A percentile compares a stretch with the other conserved stretches of the same genome.
These are phyloP conservation scores for Pleomassaria siparia DNA, from an alignment of 2,329 filamentous ascomycete species.

Conservation along the genomic window DNA sequence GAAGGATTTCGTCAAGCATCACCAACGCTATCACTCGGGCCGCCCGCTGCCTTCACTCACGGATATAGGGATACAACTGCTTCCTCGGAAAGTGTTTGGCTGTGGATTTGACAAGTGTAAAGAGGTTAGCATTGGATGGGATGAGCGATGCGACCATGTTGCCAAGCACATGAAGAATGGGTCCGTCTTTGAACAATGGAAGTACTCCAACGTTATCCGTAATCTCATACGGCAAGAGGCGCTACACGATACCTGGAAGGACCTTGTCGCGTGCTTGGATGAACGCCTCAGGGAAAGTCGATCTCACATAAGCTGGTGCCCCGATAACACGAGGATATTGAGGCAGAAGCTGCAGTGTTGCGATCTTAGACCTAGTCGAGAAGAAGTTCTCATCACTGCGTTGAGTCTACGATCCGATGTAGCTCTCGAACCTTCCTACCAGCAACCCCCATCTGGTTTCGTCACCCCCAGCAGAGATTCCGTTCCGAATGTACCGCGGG, in stretches of 20 bases:
- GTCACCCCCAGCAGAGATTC: slow-evolving; percentile 39
- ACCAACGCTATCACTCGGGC: slow-evolving; percentile 40
- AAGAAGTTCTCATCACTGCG: slow-evolving; percentile 40
- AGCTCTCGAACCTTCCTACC: slow-evolving; percentile 26
- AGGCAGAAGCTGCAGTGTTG: slow-evolving; percentile 43
- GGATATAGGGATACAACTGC: slow-evolving; percentile 36
- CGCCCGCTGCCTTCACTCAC: slow-evolving; percentile 38
- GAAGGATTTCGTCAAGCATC: slow-evolving; percentile 42
- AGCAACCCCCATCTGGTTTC: slow-evolving; percentile 36
- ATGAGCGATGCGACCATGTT: slow-evolving; percentile 42
- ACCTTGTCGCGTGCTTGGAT: slow-evolving; percentile 35
- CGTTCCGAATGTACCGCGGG: slow-evolving; percentile 33
- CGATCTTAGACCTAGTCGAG: slow-evolving; percentile 38
- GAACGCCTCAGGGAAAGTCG: slow-evolving; percentile 35
- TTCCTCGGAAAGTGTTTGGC: slow-evolving; percentile 39
- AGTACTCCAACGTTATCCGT: slow-evolving; percentile 42
- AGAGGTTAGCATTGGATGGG: slow-evolving; percentile 43
- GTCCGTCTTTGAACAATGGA: slow-evolving; percentile 37
- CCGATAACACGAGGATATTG: slow-evolving; percentile 38
- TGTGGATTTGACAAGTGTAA: slow-evolving; percentile 44
- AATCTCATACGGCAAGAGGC: slow-evolving; percentile 42
- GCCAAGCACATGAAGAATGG: slow-evolving; percentile 44
- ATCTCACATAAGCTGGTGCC: slow-evolving; percentile 43
- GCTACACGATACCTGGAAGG: slow-evolving; percentile 41
- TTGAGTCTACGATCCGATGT: slow-evolving; percentile 40